Conservation (phyloP, 2,329 filamentous ascomycete species). For the Mycosphaerella arachidis region DNA sequence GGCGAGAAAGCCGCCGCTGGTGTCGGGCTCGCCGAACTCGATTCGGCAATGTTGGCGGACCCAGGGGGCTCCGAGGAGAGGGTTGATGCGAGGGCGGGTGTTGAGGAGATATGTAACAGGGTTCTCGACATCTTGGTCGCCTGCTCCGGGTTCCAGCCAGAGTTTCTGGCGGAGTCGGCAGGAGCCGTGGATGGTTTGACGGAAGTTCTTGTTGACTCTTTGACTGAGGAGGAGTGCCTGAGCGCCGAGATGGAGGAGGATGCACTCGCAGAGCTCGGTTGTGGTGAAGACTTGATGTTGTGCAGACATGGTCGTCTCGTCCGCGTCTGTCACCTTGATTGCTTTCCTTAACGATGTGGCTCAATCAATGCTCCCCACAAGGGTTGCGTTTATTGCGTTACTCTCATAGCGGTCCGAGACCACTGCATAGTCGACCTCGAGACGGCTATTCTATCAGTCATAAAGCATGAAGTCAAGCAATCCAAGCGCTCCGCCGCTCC, state of each 20-base stretch:
- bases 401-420: not conserved
- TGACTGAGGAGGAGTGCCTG: not conserved
- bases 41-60: constrained; percentile 2
- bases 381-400: too few relatives aligned
- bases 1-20: not conserved
- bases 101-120: not conserved
- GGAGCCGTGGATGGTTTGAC: constrained; percentile 4
- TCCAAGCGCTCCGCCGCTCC: not conserved
- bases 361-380: too few relatives aligned
- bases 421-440: not conserved
- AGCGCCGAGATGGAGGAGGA: not conserved
- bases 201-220: not conserved
- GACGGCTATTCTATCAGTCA: not conserved
- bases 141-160: not conserved
- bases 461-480: not conserved
- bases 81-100: not conserved
- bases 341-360: not conserved
- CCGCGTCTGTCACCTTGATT: not conserved
- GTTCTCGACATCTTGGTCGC: not conserved
- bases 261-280: constrained; percentile 6
- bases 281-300: constrained; percentile 5
- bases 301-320: not conserved
- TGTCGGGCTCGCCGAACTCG: not conserved
- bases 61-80: not conserved
- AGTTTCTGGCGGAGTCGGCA: constrained; percentile 1